These are phyloP conservation scores for Trametes pubescens DNA, from an alignment of 1,284 basidiomycete genomes.

Conservation along the genomic window DNA sequence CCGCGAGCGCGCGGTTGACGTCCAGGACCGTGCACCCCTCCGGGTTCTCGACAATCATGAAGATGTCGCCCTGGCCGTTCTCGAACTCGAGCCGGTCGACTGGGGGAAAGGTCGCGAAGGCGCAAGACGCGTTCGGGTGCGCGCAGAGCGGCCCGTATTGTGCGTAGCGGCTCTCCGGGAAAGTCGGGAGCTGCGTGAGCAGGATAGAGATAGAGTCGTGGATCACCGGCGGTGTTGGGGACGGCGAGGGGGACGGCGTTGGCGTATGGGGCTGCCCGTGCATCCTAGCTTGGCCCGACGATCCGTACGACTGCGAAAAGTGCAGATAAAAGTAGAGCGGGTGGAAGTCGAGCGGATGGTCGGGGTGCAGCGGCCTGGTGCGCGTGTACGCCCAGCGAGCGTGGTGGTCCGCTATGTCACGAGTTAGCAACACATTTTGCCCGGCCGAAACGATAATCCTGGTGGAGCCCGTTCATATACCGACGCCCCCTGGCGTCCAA, in stretches of 20 bases:
- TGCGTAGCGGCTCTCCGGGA: slow-evolving; percentile 41
- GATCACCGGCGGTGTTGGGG: slow-evolving; percentile 27
- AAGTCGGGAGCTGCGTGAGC: slow-evolving; percentile 44
- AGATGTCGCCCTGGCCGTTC: slow-evolving; percentile 37
- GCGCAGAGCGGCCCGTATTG: slow-evolving; percentile 44
- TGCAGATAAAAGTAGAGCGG: slow-evolving; percentile 46
- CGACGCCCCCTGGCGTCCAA: slow-evolving; percentile 4
- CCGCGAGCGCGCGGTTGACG: slow-evolving; percentile 45
- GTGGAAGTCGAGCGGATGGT: slow-evolving; percentile 38
- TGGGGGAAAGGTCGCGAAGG: slow-evolving; percentile 44
- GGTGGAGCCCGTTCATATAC: not conserved
- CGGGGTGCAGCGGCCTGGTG: slow-evolving; percentile 27
- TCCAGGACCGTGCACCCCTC: slow-evolving; percentile 45
- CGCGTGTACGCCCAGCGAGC: slow-evolving; percentile 24
- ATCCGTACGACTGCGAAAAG: slow-evolving; percentile 34
- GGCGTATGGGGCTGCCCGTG: slow-evolving; percentile 14
- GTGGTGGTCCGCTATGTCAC: slow-evolving; percentile 34
- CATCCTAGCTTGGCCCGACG: not conserved
- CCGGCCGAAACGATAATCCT: not conserved
- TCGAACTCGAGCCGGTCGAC: slow-evolving; percentile 39
- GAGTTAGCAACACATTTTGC: not conserved
- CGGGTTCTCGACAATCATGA: slow-evolving; percentile 43
- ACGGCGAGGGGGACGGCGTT: slow-evolving; percentile 28
- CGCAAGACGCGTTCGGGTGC: slow-evolving; percentile 44
- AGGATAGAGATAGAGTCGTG: slow-evolving; percentile 40